A percentile compares a stretch with the other conserved stretches of the same genome.
Evolutionary conservation across 1,284 basidiomycete genomes (phyloP).

Genomic region (Melampsora occidentalis): DNA sequence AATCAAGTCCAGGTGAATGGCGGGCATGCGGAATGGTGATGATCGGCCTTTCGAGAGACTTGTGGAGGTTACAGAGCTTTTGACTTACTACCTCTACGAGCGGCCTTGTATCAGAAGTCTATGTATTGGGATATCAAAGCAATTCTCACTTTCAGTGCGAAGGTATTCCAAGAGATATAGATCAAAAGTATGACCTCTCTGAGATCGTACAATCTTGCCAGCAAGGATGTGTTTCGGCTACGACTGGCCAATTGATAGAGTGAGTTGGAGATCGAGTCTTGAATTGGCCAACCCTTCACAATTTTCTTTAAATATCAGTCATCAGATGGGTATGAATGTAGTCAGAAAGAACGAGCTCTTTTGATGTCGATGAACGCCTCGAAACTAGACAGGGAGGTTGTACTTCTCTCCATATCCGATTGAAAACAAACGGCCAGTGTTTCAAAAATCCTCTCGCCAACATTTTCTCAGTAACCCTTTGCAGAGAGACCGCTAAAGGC

Average conservation of each 20-base stretch:
- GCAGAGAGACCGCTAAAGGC: neutral
- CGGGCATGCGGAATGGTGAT: neutral
- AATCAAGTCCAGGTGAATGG: neutral
- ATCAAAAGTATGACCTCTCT: neutral
- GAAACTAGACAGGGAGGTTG: neutral
- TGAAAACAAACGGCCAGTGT: slow-evolving; percentile 5
- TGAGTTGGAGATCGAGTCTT: neutral
- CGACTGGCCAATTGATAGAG: neutral
- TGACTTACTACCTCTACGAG: neutral
- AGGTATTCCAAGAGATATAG: neutral
- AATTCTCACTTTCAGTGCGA: neutral
- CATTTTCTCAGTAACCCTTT: neutral
- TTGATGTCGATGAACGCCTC: neutral
- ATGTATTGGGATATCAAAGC: neutral
- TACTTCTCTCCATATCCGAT: slow-evolving; percentile 10
- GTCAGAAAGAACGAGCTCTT: neutral
- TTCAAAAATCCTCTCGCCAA: neutral
- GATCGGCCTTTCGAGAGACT: neutral
- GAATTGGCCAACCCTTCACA: neutral
- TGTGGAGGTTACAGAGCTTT: neutral
- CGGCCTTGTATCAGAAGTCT: neutral
- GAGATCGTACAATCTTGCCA: neutral
- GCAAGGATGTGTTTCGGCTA: neutral
- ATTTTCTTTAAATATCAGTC: neutral
- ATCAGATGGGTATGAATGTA: neutral